Evolutionary conservation across 2,329 filamentous ascomycete genomes (phyloP), one percentile per base, ranked within the genome.

Genomic region (Didymellaceae sp.): DNA sequence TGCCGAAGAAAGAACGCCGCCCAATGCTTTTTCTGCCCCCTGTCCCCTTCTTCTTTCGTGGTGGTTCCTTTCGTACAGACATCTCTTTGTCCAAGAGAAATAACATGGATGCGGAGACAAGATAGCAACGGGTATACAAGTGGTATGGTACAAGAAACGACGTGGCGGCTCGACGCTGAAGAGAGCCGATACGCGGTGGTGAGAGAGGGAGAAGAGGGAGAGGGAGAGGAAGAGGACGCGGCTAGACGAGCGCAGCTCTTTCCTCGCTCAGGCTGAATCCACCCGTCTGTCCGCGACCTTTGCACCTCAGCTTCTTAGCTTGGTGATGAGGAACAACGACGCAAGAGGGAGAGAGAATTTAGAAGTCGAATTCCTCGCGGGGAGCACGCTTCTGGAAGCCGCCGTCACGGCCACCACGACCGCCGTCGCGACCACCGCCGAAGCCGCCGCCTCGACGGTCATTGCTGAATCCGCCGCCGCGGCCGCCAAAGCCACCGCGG

Each of bases 61-160:
- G n/a, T n/a, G n/a, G n/a, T 16, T n/a, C 26, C 26, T n/a, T n/a
- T n/a, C n/a, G n/a, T n/a, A n/a, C n/a, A n/a, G n/a, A n/a, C n/a
- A n/a, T n/a, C n/a, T n/a, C n/a, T n/a, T n/a, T n/a, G n/a, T n/a
- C n/a, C n/a, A n/a, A n/a, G n/a, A n/a, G n/a, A n/a, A n/a, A n/a
- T n/a, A n/a, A n/a, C n/a, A n/a, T n/a, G n/a, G n/a, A n/a, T n/a
- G n/a, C n/a, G n/a, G n/a, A n/a, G n/a, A n/a, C 56, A 42, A 54
- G 40, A 59, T 54, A 59, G 55, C 56, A 59, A 47, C 43, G 54
- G 55, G 52, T 58, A 54, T 58, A 58, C 46, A 56, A n/a, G n/a
- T n/a, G n/a, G n/a, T 60, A 58, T 55, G 34, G 50, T 60, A 60
- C 55, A 60, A 35, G 45, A 32, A 52, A 52, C 53, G 48, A n/a